Evolutionary conservation across 805 yeast genomes (phyloP), one percentile per base, ranked within the genome.

Genomic region (Dipodascopsis uninucleata): DNA sequence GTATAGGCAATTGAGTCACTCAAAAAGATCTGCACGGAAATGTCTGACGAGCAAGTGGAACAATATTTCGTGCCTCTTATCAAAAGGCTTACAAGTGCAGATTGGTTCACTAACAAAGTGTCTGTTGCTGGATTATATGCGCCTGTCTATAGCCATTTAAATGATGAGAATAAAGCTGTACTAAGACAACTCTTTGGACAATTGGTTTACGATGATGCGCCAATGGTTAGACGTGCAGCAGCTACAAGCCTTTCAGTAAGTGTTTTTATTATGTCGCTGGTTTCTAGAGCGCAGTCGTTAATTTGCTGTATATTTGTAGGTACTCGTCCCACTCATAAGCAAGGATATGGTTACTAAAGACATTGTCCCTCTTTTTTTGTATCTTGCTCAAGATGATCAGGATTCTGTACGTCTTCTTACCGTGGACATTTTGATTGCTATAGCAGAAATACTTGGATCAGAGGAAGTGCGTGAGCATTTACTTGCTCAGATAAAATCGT

Each of bases 161-260:
- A 53, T 22, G 43, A 55, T 24, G 59, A 58, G 18, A 48, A 48
- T 28, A 51, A 90, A 63, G 74, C 73, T 33, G 81, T 79, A 39
- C 70, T 93, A 47, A 72, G 88, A 52, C 72, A 75, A 31, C 67
- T 82, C 34, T 90, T 81, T 65, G 71, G 77, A 47, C 83, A 80
- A 55, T 71, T 93, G 56, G 77, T 85, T 38, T 77, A 76, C 53
- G 97, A 93, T 65, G 98, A 93, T 47, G 85, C 95, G 16, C 98
- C 99, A 50, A 88, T 93, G 96, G 97, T 93, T 17, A 81, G 96
- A 66, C 81, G 97, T 62, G 84, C 96, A 7, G 94, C 97, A 12
- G 97, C 95, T 5, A 78, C 78, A 32, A 78, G 83, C 59, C 74
- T 93, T 56, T 29, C 51, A 5, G 7, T 32, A 10, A 24, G 20